A percentile compares a stretch with the other conserved stretches of the same genome.
These are phyloP conservation scores for Tylopilus rubrobrunneus DNA, from an alignment of 768 basidiomycete species.

Conservation along the genomic window DNA sequence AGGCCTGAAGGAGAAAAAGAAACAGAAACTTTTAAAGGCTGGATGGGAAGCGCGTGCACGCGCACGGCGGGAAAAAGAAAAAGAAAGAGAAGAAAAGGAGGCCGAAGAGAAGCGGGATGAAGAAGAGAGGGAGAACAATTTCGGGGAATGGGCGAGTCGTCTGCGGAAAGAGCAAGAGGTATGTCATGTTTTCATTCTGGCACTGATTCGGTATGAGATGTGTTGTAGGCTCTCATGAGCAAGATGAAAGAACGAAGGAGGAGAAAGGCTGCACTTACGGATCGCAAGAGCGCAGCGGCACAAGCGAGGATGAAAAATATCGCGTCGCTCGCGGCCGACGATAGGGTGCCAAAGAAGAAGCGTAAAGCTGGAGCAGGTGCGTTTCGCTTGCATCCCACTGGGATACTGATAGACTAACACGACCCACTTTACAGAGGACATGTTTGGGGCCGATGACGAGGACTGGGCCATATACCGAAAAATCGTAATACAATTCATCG, in stretches of 20 bases:
- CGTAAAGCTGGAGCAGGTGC: slow-evolving; percentile 77
- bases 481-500: slow-evolving; percentile 54
- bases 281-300: slow-evolving; percentile 91
- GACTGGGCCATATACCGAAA: slow-evolving; percentile 99
- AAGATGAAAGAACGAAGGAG: slow-evolving; percentile 84
- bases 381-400: slow-evolving; percentile 14
- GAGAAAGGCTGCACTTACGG: slow-evolving; percentile 75
- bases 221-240: slow-evolving; percentile 62
- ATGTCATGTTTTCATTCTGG: slow-evolving; percentile 6
- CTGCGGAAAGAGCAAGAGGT: slow-evolving; percentile 83
- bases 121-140: slow-evolving; percentile 69
- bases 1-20: slow-evolving; percentile 88
- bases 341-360: slow-evolving; percentile 77
- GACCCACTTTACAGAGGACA: slow-evolving; percentile 61
- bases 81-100: slow-evolving; percentile 65
- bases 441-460: slow-evolving; percentile 90
- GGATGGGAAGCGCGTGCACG: slow-evolving; percentile 89
- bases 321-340: slow-evolving; percentile 85
- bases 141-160: slow-evolving; percentile 68
- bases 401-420: slow-evolving; percentile 1
- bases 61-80: slow-evolving; percentile 81
- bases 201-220: neutral
- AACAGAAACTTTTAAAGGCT: slow-evolving; percentile 89
- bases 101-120: slow-evolving; percentile 62
- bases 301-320: slow-evolving; percentile 97